phyloP scores from a whole-genome alignment of 176 grass and related monocot species.

The Triticum monococcum region DNA sequence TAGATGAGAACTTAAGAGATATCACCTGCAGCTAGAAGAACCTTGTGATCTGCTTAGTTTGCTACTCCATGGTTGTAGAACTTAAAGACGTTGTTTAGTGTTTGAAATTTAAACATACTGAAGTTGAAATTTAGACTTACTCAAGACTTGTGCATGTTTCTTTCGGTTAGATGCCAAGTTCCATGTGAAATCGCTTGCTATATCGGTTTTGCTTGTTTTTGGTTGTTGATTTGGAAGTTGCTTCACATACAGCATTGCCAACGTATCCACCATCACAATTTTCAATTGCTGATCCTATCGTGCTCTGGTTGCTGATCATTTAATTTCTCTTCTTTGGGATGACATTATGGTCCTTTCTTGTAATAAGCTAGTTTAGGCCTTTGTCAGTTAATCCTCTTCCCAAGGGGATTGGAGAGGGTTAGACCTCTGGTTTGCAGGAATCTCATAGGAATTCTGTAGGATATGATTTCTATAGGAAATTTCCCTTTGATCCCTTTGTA shows the following conservation, averaged over 20 bases:
- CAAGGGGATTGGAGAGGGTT: too few relatives aligned
- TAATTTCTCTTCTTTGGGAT: not conserved
- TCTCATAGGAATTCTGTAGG: too few relatives aligned
- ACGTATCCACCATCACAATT: not conserved
- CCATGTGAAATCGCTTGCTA: not conserved
- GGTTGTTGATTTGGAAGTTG: not conserved
- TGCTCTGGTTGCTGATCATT: not conserved
- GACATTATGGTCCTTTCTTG: not conserved
- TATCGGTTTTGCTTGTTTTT: not conserved
- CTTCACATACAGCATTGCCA: not conserved
- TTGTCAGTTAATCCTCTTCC: not conserved
- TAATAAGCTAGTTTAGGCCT: not conserved
- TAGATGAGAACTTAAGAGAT: conserved; percentile 14
- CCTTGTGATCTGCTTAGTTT: conserved; percentile 12
- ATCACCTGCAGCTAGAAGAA: conserved; percentile 32
- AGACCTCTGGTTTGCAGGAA: too few relatives aligned
- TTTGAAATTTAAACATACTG: conserved; percentile 27
- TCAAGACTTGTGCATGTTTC: not conserved
- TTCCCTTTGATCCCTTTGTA: too few relatives aligned
- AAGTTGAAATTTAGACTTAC: conserved; percentile 19
- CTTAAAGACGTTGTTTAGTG: conserved; percentile 28
- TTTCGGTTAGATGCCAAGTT: conserved; percentile 2
- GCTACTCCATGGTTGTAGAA: conserved; percentile 28
- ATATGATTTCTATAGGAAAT: too few relatives aligned
- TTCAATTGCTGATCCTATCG: not conserved